phyloP scores from a whole-genome alignment of 495 filamentous ascomycete species.

The Penicillium crystallinum region DNA sequence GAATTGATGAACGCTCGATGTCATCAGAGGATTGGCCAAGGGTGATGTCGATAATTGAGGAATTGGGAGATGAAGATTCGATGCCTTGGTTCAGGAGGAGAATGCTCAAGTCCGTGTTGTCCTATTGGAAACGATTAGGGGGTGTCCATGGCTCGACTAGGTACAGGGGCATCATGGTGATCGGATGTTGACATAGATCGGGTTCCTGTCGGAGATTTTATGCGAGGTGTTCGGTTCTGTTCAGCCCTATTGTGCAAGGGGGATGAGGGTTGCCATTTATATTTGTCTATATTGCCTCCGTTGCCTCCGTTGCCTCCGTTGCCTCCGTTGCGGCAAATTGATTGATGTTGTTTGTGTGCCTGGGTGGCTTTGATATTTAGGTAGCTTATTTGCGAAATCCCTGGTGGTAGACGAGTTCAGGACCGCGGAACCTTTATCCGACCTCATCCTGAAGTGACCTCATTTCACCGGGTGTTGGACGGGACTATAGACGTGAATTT shows the following conservation, averaged over 20 bases:
- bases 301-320: neutral
- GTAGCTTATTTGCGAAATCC: neutral
- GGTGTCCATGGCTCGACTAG: conserved; percentile 1
- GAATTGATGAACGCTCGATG: conserved; percentile 21
- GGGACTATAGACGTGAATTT: too few species aligned
- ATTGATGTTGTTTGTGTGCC: neutral
- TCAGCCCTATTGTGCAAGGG: neutral
- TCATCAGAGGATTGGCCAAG: conserved; percentile 15
- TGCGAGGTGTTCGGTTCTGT: conserved; percentile 9
- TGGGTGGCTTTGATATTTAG: neutral
- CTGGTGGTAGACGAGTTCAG: too few species aligned
- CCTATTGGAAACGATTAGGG: conserved; percentile 21
- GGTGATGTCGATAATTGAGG: neutral
- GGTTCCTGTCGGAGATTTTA: conserved; percentile 16
- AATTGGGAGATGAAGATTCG: neutral
- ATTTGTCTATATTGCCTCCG: neutral
- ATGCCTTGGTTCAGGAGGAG: conserved; percentile 10
- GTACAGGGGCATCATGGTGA: conserved; percentile 19
- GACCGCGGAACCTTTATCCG: neutral
- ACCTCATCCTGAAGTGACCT: neutral
- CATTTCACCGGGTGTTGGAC: neutral
- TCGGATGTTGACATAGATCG: conserved; percentile 13
- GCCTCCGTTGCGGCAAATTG: neutral
- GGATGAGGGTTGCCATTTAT: neutral
- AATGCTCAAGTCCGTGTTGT: neutral